These are phyloP conservation scores for Penicillium daleae DNA, from an alignment of 495 filamentous ascomycete genomes.

Conservation along the genomic window DNA sequence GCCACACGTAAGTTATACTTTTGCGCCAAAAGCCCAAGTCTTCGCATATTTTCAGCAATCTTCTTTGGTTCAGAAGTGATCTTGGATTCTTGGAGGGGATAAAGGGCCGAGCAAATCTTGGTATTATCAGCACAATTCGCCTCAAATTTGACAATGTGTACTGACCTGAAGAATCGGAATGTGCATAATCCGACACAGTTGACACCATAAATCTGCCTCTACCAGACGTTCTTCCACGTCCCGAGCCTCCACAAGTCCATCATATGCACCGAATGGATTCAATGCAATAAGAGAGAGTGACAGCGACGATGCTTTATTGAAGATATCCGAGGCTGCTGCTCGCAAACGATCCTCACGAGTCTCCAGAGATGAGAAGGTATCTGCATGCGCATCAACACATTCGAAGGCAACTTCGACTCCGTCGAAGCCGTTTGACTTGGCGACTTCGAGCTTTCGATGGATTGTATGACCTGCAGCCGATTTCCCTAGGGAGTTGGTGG, in stretches of 20 bases:
- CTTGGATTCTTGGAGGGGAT: constrained; percentile 13
- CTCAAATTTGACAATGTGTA: not conserved
- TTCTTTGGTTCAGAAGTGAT: constrained; percentile 12
- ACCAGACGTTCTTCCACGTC: constrained; percentile 12
- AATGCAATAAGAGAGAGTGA: constrained; percentile 16
- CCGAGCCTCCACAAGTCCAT: constrained; percentile 10
- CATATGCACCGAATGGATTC: constrained; percentile 23
- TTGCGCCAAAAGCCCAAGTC: constrained; percentile 13
- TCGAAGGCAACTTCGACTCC: constrained; percentile 24
- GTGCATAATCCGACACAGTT: constrained; percentile 20
- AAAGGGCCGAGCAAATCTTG: constrained; percentile 19
- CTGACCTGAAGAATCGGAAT: constrained; percentile 22
- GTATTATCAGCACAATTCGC: not conserved
- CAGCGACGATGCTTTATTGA: constrained; percentile 6
- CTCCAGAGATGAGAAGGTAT: not conserved
- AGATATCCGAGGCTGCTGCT: constrained; percentile 15
- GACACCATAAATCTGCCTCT: constrained; percentile 23
- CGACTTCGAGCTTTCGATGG: constrained; percentile 15
- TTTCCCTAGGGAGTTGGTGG: constrained; percentile 23
- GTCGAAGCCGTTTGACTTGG: constrained; percentile 22
- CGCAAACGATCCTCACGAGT: constrained; percentile 12
- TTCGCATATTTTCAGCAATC: constrained; percentile 22
- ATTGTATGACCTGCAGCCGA: constrained; percentile 21
- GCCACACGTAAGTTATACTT: constrained; percentile 11
- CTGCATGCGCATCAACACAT: constrained; percentile 20